phyloP scores from a whole-genome alignment of 139 green algal species.

The Axilococcus clingmanii region DNA sequence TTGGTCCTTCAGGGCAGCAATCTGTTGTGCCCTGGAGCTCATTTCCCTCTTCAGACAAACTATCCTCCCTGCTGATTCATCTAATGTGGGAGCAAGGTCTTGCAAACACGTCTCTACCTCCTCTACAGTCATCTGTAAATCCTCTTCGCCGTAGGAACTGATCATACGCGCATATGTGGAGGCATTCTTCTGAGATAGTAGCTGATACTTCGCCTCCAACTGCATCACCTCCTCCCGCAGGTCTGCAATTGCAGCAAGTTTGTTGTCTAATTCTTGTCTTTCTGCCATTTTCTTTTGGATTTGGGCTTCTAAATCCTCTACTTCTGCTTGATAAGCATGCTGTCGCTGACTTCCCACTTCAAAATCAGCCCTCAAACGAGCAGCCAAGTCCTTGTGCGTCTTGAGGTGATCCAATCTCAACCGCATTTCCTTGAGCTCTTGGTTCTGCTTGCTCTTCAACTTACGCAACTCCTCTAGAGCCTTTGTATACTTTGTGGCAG shows the following conservation, averaged over 20 bases:
- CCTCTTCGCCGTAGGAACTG: constrained; percentile 16
- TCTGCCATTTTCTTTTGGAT: constrained; percentile 10
- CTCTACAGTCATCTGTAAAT: constrained; percentile 12
- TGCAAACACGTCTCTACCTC: constrained; percentile 24
- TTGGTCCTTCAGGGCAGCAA: neutral
- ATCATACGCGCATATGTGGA: constrained; percentile 13
- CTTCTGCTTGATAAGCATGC: neutral
- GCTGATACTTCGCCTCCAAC: constrained; percentile 19
- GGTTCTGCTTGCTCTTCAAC: constrained; percentile 67
- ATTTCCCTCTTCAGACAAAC: neutral
- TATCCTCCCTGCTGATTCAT: neutral
- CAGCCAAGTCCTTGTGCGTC: constrained; percentile 41
- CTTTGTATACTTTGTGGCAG: constrained; percentile 91
- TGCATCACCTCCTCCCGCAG: constrained; percentile 10
- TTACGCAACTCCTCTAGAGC: constrained; percentile 83
- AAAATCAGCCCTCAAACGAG: constrained; percentile 5
- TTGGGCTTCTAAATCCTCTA: constrained; percentile 20
- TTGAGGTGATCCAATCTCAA: constrained; percentile 63
- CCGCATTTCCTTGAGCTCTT: constrained; percentile 43
- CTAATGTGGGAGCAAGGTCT: constrained; percentile 10
- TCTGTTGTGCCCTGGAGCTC: neutral
- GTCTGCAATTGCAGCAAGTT: constrained; percentile 15
- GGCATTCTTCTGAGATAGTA: constrained; percentile 20
- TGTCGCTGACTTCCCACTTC: constrained; percentile 1
- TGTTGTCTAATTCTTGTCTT: constrained; percentile 8